Base-by-base conservation (phyloP, 345 rosid species). In the Aquilaria yunnanensis region DNA sequence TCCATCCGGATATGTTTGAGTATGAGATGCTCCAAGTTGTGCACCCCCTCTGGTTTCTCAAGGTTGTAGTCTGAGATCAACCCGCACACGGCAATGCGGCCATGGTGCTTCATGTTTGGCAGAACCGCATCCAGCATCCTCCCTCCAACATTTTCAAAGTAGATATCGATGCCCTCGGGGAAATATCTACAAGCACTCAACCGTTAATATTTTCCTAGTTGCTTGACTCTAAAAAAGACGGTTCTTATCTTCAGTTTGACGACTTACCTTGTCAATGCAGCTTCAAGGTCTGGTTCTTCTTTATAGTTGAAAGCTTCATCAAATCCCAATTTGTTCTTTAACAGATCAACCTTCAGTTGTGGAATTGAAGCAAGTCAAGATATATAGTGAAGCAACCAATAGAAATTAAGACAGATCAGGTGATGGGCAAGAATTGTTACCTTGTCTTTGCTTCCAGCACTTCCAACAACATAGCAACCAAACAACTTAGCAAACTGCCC, bases 401-500 rank as follows among this genome's bases (percentile, higher is more conserved):
- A 37, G 43, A 4, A 8, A 37, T 37, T 37, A 4, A 5, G 4
- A 37, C 5, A 37, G 43, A 37, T 16, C 5, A 2, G 9, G 1
- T 23, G 32, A 23, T 5, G 10, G 2, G 29, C 0, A 23, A 1
- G 9, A 16, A 7, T 16, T 13, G 8, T 23, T 6, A 54, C 57
- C 57, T 54, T 54, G 10, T 54, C 33, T 54, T 54, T 54, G 33
- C 33, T 54, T 16, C 57, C 57, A 29, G 57, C 57, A 54, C 57
- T 54, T 31, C 57, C 57, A 54, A 54, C 57, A 54, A 54, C 57
- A 54, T 54, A 54, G 33, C 57, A 54, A 54, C 57, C 57, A 9
- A 2, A 8, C 5, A 54, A 54, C 13, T 54, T 54, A 16, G 57
- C 57, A 54, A 54, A 30, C 33, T 54, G 57, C 5, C 55, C 55